Conservation (phyloP, 2,329 filamentous ascomycete genomes). For the Botrytis byssoidea region DNA sequence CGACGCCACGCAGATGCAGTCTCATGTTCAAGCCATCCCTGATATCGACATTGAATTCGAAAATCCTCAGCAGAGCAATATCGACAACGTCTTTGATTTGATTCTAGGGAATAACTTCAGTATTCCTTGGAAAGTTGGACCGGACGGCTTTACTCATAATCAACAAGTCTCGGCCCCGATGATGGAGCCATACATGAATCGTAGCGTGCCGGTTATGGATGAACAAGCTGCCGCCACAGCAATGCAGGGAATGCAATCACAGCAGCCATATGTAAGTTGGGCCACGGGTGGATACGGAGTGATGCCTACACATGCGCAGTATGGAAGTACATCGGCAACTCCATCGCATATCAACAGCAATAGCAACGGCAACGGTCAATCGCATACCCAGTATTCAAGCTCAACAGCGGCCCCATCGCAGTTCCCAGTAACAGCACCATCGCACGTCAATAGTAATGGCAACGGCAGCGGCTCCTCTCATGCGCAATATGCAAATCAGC, state of each 20-base stretch:
- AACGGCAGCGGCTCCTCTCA: too few species aligned
- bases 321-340: background rate
- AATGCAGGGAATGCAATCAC: background rate
- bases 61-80: background rate
- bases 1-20: background rate
- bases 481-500: background rate
- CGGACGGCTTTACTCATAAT: background rate
- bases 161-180: constrained; percentile 3
- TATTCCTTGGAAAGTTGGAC: constrained; percentile 3
- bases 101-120: background rate
- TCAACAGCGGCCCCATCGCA: background rate
- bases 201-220: background rate
- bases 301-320: background rate
- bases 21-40: background rate
- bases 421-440: background rate
- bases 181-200: background rate
- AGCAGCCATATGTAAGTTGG: constrained; percentile 11
- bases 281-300: constrained; percentile 1
- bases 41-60: constrained; percentile 13
- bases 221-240: background rate
- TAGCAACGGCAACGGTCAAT: background rate
- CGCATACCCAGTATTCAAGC: background rate
- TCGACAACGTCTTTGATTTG: constrained; percentile 8
- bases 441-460: background rate
- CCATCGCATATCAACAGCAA: background rate